phyloP scores from a whole-genome alignment of 2,329 filamentous ascomycete genomes.

The Talaromyces piceae region DNA sequence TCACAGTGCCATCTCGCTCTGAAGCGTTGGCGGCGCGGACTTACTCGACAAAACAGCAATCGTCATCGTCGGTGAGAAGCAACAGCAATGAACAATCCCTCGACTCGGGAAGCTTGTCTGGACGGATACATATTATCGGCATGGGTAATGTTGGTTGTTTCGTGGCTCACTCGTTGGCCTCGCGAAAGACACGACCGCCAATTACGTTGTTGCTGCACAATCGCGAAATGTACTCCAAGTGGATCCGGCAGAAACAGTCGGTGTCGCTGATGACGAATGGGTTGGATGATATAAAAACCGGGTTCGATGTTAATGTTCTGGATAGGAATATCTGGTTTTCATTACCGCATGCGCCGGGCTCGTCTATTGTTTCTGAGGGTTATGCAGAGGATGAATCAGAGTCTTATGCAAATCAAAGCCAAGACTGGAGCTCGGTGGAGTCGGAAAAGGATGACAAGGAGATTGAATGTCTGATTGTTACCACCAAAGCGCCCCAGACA shows the following conservation, averaged over 20 bases:
- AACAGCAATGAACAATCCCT: background rate
- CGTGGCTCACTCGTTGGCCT: slow-evolving; percentile 64
- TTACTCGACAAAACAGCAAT: background rate
- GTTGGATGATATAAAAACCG: slow-evolving; percentile 35
- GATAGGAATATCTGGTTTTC: slow-evolving; percentile 27
- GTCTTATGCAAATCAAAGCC: slow-evolving; percentile 3
- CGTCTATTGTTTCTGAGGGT: slow-evolving; percentile 10
- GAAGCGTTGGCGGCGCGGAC: slow-evolving; percentile 1
- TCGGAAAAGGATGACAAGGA: slow-evolving; percentile 34
- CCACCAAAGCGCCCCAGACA: slow-evolving; percentile 66
- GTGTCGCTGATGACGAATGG: slow-evolving; percentile 32
- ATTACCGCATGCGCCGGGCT: slow-evolving; percentile 18
- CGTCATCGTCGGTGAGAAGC: background rate
- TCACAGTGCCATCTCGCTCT: slow-evolving; percentile 5
- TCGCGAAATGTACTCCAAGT: slow-evolving; percentile 28
- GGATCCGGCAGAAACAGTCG: slow-evolving; percentile 23
- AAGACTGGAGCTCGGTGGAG: background rate
- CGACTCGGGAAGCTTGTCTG: slow-evolving; percentile 19
- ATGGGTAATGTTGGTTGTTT: slow-evolving; percentile 74
- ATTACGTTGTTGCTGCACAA: slow-evolving; percentile 74
- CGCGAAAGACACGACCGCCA: slow-evolving; percentile 56
- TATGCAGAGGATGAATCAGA: slow-evolving; percentile 4
- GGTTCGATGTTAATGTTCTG: slow-evolving; percentile 38
- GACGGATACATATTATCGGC: slow-evolving; percentile 69
- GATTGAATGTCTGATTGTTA: slow-evolving; percentile 68